Percentiles rank a stretch among this genome's conserved stretches.
phyloP scores from a whole-genome alignment of 768 basidiomycete genomes.

The Termitomyces sp. region DNA sequence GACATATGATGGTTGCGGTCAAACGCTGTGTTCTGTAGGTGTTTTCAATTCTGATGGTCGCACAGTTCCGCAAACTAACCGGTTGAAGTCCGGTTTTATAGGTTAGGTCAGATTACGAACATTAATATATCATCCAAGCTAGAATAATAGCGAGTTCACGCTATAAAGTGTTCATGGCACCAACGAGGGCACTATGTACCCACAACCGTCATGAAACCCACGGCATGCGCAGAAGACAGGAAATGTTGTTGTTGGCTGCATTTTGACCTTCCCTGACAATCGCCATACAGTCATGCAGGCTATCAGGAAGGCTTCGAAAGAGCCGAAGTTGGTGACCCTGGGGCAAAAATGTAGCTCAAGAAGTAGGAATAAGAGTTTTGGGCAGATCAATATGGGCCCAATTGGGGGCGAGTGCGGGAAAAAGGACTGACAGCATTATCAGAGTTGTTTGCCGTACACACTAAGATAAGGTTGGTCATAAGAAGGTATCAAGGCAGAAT shows the following conservation, averaged over 20 bases:
- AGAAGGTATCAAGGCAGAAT: not conserved
- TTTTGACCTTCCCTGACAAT: slow-evolving; percentile 56
- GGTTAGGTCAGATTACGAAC: not conserved
- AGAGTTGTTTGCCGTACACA: not conserved
- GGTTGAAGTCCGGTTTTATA: not conserved
- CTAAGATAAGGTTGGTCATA: not conserved
- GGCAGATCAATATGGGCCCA: not conserved
- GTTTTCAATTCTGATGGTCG: too few species aligned
- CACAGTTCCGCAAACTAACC: not conserved
- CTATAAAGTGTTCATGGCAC: slow-evolving; percentile 37
- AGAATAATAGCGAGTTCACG: not conserved
- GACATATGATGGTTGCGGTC: not conserved
- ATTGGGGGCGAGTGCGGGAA: not conserved
- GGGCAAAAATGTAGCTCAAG: slow-evolving; percentile 8
- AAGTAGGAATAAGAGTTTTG: slow-evolving; percentile 7
- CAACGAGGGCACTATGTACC: slow-evolving; percentile 34
- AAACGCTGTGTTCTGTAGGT: too few species aligned
- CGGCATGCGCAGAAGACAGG: slow-evolving; percentile 20
- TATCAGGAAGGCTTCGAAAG: slow-evolving; percentile 55
- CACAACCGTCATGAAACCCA: slow-evolving; percentile 34
- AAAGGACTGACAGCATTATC: too few species aligned
- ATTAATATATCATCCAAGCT: not conserved
- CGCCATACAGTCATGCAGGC: slow-evolving; percentile 24
- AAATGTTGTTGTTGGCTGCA: slow-evolving; percentile 50
- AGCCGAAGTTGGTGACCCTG: slow-evolving; percentile 29